Percentiles rank a stretch among this genome's conserved stretches.
Evolutionary conservation across 345 rosid species (phyloP).

Genomic region (Brassica napus): Da-Ae NC_063443.1:2537501-2538000

Average conservation of each 20-base stretch:
- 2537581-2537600: constrained; percentile 19
- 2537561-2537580: not conserved
- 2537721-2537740: constrained; percentile 28
- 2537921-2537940: not conserved
- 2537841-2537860: not conserved
- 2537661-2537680: constrained; percentile 82
- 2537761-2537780: not conserved
- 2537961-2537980: constrained; percentile 4
- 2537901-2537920: not conserved
- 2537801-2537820: constrained; percentile 25
- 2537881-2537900: not conserved
- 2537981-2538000: not conserved
- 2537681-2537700: constrained; percentile 37
- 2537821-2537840: not conserved
- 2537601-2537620: constrained; percentile 39
- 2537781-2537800: constrained; percentile 7
- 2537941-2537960: not conserved
- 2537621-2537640: constrained; percentile 80
- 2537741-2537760: constrained; percentile 34
- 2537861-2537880: not conserved
- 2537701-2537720: constrained; percentile 35
- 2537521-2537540: constrained; percentile 14
- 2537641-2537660: constrained; percentile 83
- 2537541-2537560: constrained; percentile 11
- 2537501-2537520: not conserved